Conservation (phyloP, 2,329 filamentous ascomycete genomes). For the Alternaria rosae region DNA sequence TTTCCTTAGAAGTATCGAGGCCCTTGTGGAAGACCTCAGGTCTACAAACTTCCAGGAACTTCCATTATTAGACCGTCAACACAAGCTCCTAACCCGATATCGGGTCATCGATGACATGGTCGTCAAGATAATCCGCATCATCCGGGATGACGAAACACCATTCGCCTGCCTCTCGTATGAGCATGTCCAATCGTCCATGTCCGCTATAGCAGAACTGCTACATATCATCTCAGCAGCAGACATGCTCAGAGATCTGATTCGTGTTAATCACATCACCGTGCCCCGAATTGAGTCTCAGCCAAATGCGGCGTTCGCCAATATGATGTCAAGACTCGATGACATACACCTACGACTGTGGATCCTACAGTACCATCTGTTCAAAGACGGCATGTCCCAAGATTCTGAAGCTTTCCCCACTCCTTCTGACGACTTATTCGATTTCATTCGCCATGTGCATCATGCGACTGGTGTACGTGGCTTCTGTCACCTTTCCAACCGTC, state of each 20-base stretch:
- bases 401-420: slow-evolving; percentile 68
- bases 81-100: slow-evolving; percentile 76
- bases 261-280: slow-evolving; percentile 73
- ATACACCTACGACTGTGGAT: slow-evolving; percentile 90
- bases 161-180: slow-evolving; percentile 86
- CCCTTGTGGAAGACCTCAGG: slow-evolving; percentile 76
- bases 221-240: slow-evolving; percentile 80
- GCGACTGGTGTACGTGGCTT: slow-evolving; percentile 83
- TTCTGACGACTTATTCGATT: slow-evolving; percentile 78
- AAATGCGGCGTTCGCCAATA: slow-evolving; percentile 49
- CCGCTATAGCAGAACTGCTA: slow-evolving; percentile 73
- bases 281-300: slow-evolving; percentile 64
- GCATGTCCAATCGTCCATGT: slow-evolving; percentile 76
- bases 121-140: slow-evolving; percentile 71
- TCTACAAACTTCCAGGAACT: slow-evolving; percentile 63
- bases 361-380: slow-evolving; percentile 80
- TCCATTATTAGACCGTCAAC: slow-evolving; percentile 69
- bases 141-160: slow-evolving; percentile 69
- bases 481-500: slow-evolving; percentile 84
- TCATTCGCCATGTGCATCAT: slow-evolving; percentile 81
- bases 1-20: slow-evolving; percentile 82
- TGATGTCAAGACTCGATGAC: slow-evolving; percentile 78
- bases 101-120: slow-evolving; percentile 81
- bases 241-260: slow-evolving; percentile 84
- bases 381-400: slow-evolving; percentile 75